Evolutionary conservation across 352 stramenopile species (phyloP), one percentile per base, ranked within the genome.

Genomic region (Pseudoperonospora humuli): DNA sequence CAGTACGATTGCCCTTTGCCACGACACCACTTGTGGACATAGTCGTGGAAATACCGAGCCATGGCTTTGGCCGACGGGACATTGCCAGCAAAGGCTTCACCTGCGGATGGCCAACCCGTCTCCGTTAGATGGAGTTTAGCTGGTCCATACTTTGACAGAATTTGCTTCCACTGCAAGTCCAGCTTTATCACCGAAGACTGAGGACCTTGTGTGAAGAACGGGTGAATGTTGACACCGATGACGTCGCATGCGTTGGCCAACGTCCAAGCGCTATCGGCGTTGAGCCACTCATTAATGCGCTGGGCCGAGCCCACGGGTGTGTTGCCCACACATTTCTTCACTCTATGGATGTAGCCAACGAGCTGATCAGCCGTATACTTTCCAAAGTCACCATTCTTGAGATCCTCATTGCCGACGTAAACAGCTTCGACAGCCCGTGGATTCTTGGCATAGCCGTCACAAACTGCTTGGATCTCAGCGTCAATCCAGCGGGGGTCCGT

Each of bases 341-440:
- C 61, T 14, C 65, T 54, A 18, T 62, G 39, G 41, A 86, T 75
- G 44, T 61, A 75, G 9, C 49, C 57, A 14, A 64, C 32, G 20
- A 85, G 63, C 28, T 68, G 20, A 13, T 54, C 47, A 21, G 57
- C 67, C 14, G 61, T 54, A 50, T 37, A 67, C 13, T 45, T 52
- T 11, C 69, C 72, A 21, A 65, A 76, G 18, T 39, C 51, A 9
- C 55, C 65, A 52, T 78, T 76, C 21, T 46, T 35, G 2, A 88
- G 54, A 60, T 88, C 64, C 21, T 88, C 76, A 52, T 84, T 88
- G 36, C 76, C 76, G 17, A 80, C 71, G 54, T 80, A 85, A 44
- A 88, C 75, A 17, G 73, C 69, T 20, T 80, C 51, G 20, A 88
- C 60, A 5, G 35, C 57, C 21, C 52, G 41, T 0, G 66, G 50